These are phyloP conservation scores for Venturia oleaginea DNA, from an alignment of 2,329 filamentous ascomycete genomes.

Conservation along the genomic window DNA sequence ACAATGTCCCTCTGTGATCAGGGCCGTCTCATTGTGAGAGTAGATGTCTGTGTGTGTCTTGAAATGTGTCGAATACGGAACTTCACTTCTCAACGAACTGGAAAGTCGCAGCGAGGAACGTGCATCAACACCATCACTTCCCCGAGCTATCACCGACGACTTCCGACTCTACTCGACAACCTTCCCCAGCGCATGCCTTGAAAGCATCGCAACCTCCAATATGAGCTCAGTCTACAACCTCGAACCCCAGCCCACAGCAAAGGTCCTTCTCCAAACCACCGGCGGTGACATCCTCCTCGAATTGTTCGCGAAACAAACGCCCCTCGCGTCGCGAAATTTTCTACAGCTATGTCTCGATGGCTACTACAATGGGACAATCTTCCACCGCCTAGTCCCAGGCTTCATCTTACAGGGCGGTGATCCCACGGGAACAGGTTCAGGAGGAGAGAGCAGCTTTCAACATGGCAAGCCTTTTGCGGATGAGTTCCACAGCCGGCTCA, in stretches of 20 bases:
- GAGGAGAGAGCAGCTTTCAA: conserved; percentile 87
- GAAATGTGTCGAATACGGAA: neutral
- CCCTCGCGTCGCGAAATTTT: conserved; percentile 88
- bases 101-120: neutral
- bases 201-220: conserved; percentile 11
- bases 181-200: neutral
- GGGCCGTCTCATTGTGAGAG: neutral
- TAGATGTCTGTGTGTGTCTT: neutral
- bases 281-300: conserved; percentile 82
- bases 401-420: conserved; percentile 95
- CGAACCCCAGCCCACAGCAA: conserved; percentile 88
- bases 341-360: conserved; percentile 85
- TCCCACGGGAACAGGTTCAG: conserved; percentile 83
- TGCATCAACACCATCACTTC: neutral
- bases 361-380: conserved; percentile 89
- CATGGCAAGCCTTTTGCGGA: conserved; percentile 74
- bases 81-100: neutral
- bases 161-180: neutral
- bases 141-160: neutral
- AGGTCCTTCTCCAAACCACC: conserved; percentile 83
- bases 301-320: conserved; percentile 90
- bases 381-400: conserved; percentile 83
- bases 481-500: conserved; percentile 85
- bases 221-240: conserved; percentile 94
- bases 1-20: neutral